These are phyloP conservation scores for Phaeosphaeriaceae sp. DNA, from an alignment of 2,329 filamentous ascomycete genomes.

Conservation along the genomic window DNA sequence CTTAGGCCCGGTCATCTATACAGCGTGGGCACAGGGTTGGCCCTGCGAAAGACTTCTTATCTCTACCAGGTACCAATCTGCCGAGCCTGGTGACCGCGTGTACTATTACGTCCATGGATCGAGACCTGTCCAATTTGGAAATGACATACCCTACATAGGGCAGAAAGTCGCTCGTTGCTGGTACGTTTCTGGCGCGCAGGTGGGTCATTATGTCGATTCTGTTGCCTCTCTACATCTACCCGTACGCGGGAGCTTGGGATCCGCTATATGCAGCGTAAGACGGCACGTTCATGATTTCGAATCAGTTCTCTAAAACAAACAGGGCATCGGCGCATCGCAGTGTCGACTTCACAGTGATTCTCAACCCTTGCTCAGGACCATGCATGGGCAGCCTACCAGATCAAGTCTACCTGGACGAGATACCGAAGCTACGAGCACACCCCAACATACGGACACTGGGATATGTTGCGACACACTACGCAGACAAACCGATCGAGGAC, in stretches of 20 bases:
- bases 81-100: conserved; percentile 3
- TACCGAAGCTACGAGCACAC: conserved; percentile 51
- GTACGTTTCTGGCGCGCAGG: background rate
- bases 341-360: conserved; percentile 59
- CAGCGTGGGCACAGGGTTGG: background rate
- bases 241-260: conserved; percentile 56
- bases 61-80: background rate
- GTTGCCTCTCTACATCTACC: conserved; percentile 61
- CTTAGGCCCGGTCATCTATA: background rate
- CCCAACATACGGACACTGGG: conserved; percentile 60
- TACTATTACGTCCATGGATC: background rate
- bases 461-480: conserved; percentile 62
- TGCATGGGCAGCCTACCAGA: conserved; percentile 37
- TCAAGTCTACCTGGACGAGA: conserved; percentile 43
- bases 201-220: conserved; percentile 47
- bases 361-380: conserved; percentile 57
- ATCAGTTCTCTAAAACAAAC: background rate
- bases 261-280: conserved; percentile 56
- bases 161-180: background rate
- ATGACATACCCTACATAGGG: background rate
- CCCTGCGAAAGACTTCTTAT: background rate
- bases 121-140: background rate
- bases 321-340: conserved; percentile 45
- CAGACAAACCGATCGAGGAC: conserved; percentile 33
- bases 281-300: background rate